phyloP scores from a whole-genome alignment of 805 yeast genomes.

The Candida khao-thaluensis region DNA sequence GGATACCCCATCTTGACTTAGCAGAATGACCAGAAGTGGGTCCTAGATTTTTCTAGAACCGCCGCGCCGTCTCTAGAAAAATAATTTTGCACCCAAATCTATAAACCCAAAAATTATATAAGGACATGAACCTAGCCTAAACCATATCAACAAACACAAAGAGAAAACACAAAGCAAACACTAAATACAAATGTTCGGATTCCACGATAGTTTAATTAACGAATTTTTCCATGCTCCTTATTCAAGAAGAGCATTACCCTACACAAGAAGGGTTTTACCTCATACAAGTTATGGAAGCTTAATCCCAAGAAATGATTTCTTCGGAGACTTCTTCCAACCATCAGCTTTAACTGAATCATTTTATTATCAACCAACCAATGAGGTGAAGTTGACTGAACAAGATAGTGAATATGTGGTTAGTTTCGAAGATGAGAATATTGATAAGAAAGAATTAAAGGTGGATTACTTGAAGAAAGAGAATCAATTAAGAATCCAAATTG shows the following conservation, averaged over 20 bases:
- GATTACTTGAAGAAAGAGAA: constrained; percentile 23
- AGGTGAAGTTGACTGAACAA: constrained; percentile 22
- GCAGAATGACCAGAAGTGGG: too few species aligned
- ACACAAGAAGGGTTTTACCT: constrained; percentile 10
- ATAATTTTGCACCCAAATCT: constrained; percentile 12
- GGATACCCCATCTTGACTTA: too few species aligned
- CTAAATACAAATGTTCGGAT: constrained; percentile 8
- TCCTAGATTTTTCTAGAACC: neutral
- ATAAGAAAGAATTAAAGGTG: constrained; percentile 20
- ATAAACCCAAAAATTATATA: constrained; percentile 11
- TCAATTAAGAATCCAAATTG: constrained; percentile 15
- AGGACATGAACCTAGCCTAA: constrained; percentile 1
- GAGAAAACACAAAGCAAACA: neutral
- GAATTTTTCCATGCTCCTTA: constrained; percentile 8
- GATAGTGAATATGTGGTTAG: constrained; percentile 23
- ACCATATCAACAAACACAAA: neutral
- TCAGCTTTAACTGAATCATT: constrained; percentile 11
- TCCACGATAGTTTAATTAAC: constrained; percentile 9
- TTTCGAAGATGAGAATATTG: constrained; percentile 14
- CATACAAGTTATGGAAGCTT: constrained; percentile 6
- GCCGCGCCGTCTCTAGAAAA: neutral
- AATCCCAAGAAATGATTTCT: constrained; percentile 10
- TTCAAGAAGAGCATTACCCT: constrained; percentile 3
- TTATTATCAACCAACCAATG: constrained; percentile 10
- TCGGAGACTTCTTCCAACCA: constrained; percentile 11